A percentile compares a stretch with the other conserved stretches of the same genome.
Conservation (phyloP, 257 asterid genomes). For the Osmanthus fragrans region DNA sequence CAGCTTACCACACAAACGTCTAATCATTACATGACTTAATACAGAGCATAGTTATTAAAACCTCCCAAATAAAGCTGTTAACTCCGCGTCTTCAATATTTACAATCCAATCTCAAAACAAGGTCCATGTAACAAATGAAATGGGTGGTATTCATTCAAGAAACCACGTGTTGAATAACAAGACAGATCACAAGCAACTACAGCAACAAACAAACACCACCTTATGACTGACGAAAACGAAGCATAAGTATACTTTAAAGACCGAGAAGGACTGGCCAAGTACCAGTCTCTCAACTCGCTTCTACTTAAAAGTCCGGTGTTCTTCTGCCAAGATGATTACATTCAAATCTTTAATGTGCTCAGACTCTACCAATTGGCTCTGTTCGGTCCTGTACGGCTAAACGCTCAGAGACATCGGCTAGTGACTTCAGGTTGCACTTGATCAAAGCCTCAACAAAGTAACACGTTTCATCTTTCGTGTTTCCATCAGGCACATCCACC, state of each 20-base stretch:
- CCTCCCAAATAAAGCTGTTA: slow-evolving; percentile 29
- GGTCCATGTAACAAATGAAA: too few species aligned
- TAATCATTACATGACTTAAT: background rate
- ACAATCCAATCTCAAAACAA: slow-evolving; percentile 46
- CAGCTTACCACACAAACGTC: too few species aligned
- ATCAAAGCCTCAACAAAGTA: slow-evolving; percentile 81
- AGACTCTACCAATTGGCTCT: slow-evolving; percentile 53
- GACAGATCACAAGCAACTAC: too few species aligned
- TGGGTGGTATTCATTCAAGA: too few species aligned
- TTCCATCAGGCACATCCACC: slow-evolving; percentile 87
- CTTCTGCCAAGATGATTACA: slow-evolving; percentile 24
- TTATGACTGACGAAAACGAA: slow-evolving; percentile 14
- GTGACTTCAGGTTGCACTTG: slow-evolving; percentile 85
- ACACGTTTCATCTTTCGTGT: slow-evolving; percentile 81
- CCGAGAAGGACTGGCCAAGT: slow-evolving; percentile 35
- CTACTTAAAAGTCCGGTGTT: slow-evolving; percentile 22
- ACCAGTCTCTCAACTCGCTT: slow-evolving; percentile 47
- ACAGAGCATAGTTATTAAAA: slow-evolving; percentile 19
- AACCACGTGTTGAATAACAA: too few species aligned
- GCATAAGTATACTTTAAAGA: slow-evolving; percentile 33
- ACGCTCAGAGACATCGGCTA: slow-evolving; percentile 82
- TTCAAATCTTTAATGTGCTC: slow-evolving; percentile 12
- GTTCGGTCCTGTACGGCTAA: slow-evolving; percentile 62
- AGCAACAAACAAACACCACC: too few species aligned
- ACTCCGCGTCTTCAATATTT: slow-evolving; percentile 43